Base-by-base conservation (phyloP, 306 rosid species). In the Clitoria ternatea region DNA sequence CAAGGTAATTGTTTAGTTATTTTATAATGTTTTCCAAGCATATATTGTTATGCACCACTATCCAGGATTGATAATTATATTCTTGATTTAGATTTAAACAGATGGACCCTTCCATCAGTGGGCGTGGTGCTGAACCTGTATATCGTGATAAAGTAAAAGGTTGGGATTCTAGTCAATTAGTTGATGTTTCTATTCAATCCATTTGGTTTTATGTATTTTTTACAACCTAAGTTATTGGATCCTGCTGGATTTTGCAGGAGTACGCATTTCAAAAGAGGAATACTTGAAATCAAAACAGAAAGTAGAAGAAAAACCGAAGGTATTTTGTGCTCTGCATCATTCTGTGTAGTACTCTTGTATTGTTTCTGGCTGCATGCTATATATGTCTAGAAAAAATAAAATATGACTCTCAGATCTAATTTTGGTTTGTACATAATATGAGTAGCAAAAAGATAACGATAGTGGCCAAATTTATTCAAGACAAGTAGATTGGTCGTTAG, bases 301-400 rank as follows among this genome's bases (percentile, higher is more conserved):
- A 83, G 85, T 77, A 33, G 86, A 78, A 68, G 97, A 91, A 77
- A 94, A 94, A 75, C 91, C 99, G 6, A 90, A 90, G 95, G 98
- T 92, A 84, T 68, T 73, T 77, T 49, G 39, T 24, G 42, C 42
- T 12, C 63, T 14, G 69, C 72, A 10, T 50, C n/a, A 40, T 59
- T 74, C 9, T 42, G 3, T 52, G 26, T 47, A 22, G 32, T 52
- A 35, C 36, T 57, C 37, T 37, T 13, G 53, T 57, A 43, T 44
- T 27, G 32, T 65, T 61, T 66, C 49, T 66, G 70, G 61, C 29
- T 50, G 59, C 69, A 70, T 33, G 63, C 53, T 24, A 42, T 70
- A 20, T 43, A n/a, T 40, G 15, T 63, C 43, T 62, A 19, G 19
- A 61, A 53, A 69, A 69, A 54, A 14, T 23, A 37, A 17, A 44